Conservation (phyloP, 306 rosid genomes). For the Elaeagnus macrophylla region DNA sequence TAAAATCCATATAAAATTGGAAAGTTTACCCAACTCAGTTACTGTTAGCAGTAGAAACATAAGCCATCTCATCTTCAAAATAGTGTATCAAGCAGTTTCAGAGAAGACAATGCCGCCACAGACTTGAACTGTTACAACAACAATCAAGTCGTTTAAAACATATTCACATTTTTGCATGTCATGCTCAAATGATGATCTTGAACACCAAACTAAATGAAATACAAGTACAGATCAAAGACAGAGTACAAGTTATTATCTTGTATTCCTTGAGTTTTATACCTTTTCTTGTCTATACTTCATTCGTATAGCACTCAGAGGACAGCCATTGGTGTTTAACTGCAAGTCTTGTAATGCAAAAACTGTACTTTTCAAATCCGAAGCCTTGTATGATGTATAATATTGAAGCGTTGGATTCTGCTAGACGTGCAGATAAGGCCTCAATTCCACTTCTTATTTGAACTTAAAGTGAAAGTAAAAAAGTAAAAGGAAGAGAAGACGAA, state of each 20-base stretch:
- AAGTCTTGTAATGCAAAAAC: conserved; percentile 71
- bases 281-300: conserved; percentile 65
- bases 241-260: not conserved
- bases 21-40: conserved; percentile 21
- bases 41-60: not conserved
- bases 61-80: conserved; percentile 11
- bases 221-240: not conserved
- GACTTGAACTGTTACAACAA: conserved; percentile 48
- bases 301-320: conserved; percentile 57
- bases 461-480: conserved; percentile 12
- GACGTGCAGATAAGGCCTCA: conserved; percentile 12
- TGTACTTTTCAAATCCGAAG: conserved; percentile 60
- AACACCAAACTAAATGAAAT: not conserved
- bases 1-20: conserved; percentile 21
- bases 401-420: conserved; percentile 77
- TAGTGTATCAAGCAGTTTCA: conserved; percentile 51
- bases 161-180: not conserved
- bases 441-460: conserved; percentile 6
- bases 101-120: conserved; percentile 65
- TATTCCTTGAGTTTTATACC: conserved; percentile 26
- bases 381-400: conserved; percentile 57
- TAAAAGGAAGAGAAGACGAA: not conserved
- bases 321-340: conserved; percentile 52
- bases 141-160: conserved; percentile 9
- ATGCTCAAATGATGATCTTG: not conserved